These are phyloP conservation scores for Aspergillus carlsbadensis DNA, from an alignment of 495 filamentous ascomycete genomes.

Conservation along the genomic window DNA sequence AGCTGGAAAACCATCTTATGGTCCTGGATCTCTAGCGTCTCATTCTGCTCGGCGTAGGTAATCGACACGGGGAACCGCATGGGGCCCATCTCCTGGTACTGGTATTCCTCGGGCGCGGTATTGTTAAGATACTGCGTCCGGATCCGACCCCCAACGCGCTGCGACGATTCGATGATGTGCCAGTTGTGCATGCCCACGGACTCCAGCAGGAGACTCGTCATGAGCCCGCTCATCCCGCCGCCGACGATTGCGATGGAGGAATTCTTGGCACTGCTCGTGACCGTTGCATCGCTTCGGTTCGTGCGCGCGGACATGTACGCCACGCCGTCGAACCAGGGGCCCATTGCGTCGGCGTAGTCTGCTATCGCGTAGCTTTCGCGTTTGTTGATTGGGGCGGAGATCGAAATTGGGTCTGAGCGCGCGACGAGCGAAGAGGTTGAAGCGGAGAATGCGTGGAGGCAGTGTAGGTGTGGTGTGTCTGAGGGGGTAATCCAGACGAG, in stretches of 20 bases:
- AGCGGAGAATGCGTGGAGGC: constrained; percentile 36
- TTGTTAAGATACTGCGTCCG: constrained; percentile 62
- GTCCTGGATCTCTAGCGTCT: constrained; percentile 55
- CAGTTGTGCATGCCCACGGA: constrained; percentile 55
- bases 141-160: constrained; percentile 56
- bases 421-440: constrained; percentile 18
- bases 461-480: constrained; percentile 29
- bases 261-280: constrained; percentile 51
- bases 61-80: constrained; percentile 61
- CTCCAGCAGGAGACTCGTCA: constrained; percentile 51
- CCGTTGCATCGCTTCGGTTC: constrained; percentile 49
- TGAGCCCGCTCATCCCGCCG: constrained; percentile 67
- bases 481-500: constrained; percentile 34
- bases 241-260: constrained; percentile 59
- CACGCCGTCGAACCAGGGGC: constrained; percentile 71
- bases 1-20: constrained; percentile 66
- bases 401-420: constrained; percentile 24
- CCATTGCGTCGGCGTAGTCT: constrained; percentile 50
- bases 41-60: constrained; percentile 50
- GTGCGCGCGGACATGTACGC: too few species aligned
- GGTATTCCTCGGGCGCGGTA: constrained; percentile 57
- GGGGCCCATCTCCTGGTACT: constrained; percentile 75
- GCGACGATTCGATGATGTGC: constrained; percentile 52
- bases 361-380: constrained; percentile 34
- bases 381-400: constrained; percentile 17